Conservation (phyloP, 495 filamentous ascomycete genomes). For the Aspergillus sclerotiicarbonarius region DNA sequence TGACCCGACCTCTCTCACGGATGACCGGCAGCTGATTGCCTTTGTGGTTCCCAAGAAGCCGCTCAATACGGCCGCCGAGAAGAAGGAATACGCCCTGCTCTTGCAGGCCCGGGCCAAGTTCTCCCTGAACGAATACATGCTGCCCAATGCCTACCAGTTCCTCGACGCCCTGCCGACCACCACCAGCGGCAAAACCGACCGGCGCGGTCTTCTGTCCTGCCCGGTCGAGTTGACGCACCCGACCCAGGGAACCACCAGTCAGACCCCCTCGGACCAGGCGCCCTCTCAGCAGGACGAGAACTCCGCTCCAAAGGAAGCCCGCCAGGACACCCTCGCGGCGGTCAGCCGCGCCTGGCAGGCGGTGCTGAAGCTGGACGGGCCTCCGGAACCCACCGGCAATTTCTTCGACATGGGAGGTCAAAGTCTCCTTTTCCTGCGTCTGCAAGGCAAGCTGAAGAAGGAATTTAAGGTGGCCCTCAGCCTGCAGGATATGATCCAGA, state of each 20-base stretch:
- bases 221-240: too few species aligned
- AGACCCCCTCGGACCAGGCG: too few species aligned
- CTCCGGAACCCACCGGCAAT: not conserved
- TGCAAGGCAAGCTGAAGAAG: not conserved
- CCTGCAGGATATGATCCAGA: not conserved
- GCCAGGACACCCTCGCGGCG: not conserved
- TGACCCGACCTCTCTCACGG: not conserved
- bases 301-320: too few species aligned
- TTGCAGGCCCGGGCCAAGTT: not conserved
- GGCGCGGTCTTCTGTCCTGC: constrained; percentile 11
- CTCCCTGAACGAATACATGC: not conserved
- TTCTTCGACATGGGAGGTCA: constrained; percentile 4
- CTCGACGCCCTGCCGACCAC: constrained; percentile 25
- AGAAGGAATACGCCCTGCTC: too few species aligned
- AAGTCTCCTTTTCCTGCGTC: not conserved
- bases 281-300: too few species aligned
- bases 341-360: not conserved
- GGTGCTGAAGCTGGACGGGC: not conserved
- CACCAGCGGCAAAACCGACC: constrained; percentile 28
- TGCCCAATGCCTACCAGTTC: constrained; percentile 12
- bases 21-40: constrained; percentile 11
- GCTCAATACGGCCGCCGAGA: constrained; percentile 5
- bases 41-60: constrained; percentile 26
- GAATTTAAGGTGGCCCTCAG: not conserved
- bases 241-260: too few species aligned